phyloP scores from a whole-genome alignment of 805 yeast genomes.

The Teunomyces aglyptinius region DNA sequence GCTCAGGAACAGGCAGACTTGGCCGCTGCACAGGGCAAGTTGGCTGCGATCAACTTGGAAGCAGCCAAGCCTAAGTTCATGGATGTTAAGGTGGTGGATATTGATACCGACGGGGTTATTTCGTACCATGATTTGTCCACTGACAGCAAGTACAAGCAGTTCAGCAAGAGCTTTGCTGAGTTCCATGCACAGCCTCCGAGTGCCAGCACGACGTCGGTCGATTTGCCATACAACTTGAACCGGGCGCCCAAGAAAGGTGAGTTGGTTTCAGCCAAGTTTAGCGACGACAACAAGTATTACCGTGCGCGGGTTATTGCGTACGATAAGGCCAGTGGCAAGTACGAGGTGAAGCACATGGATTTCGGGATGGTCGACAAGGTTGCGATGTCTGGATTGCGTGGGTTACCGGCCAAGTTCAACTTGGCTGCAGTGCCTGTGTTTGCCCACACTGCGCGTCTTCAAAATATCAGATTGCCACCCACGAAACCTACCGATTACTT shows the following conservation, averaged over 20 bases:
- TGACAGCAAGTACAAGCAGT: slow-evolving; percentile 34
- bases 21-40: slow-evolving; percentile 16
- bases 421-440: slow-evolving; percentile 44
- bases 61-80: slow-evolving; percentile 42
- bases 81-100: slow-evolving; percentile 55
- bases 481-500: slow-evolving; percentile 52
- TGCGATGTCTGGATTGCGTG: slow-evolving; percentile 43
- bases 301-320: slow-evolving; percentile 53
- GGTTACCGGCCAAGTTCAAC: slow-evolving; percentile 51
- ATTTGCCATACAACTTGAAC: slow-evolving; percentile 37
- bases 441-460: slow-evolving; percentile 54
- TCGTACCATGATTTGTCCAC: slow-evolving; percentile 47
- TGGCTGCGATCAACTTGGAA: slow-evolving; percentile 20
- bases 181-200: slow-evolving; percentile 40
- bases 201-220: slow-evolving; percentile 35
- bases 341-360: slow-evolving; percentile 58
- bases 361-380: slow-evolving; percentile 56
- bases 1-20: slow-evolving; percentile 33
- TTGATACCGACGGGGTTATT: slow-evolving; percentile 41
- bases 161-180: slow-evolving; percentile 48
- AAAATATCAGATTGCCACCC: slow-evolving; percentile 59
- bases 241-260: slow-evolving; percentile 55
- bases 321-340: slow-evolving; percentile 44
- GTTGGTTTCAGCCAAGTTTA: slow-evolving; percentile 51
- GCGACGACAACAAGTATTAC: slow-evolving; percentile 53